Evolutionary conservation across 176 grass and related monocot genomes (phyloP).

Genomic region (Aegilops sharonensis): DNA sequence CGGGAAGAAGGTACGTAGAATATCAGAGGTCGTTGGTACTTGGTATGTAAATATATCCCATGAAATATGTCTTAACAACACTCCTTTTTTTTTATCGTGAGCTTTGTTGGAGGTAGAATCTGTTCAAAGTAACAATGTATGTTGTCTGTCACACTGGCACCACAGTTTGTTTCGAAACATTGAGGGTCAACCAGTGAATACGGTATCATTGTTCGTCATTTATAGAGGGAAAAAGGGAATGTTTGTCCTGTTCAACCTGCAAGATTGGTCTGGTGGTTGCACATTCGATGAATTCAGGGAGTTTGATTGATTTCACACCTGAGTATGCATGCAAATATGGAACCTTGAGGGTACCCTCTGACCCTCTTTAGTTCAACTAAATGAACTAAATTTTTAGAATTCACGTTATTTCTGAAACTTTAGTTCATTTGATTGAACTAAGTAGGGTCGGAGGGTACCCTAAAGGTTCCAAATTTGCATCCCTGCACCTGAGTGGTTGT

Average conservation of each 20-base stretch:
- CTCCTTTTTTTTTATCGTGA: neutral
- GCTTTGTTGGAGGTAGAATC: neutral
- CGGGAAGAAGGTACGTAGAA: constrained; percentile 50
- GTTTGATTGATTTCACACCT: neutral
- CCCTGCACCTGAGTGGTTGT: neutral
- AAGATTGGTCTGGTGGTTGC: neutral
- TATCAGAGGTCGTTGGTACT: neutral
- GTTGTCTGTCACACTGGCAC: neutral
- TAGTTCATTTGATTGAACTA: no score
- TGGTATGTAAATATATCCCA: constrained; percentile 9
- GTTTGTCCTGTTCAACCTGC: neutral
- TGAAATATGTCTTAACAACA: neutral
- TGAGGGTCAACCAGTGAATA: neutral
- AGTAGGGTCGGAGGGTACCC: no score
- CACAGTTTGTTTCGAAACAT: neutral
- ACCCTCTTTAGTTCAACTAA: no score
- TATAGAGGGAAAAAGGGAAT: neutral
- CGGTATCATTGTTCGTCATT: neutral
- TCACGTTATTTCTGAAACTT: no score
- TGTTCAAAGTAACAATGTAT: neutral
- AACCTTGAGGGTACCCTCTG: no score
- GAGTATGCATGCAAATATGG: no score
- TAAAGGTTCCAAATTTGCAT: no score
- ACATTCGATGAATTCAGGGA: neutral
- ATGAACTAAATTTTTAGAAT: no score